Percentiles rank a stretch among this genome's conserved stretches.
These are phyloP conservation scores for Tylopilus felleus DNA, from an alignment of 768 basidiomycete species.

Conservation along the genomic window DNA sequence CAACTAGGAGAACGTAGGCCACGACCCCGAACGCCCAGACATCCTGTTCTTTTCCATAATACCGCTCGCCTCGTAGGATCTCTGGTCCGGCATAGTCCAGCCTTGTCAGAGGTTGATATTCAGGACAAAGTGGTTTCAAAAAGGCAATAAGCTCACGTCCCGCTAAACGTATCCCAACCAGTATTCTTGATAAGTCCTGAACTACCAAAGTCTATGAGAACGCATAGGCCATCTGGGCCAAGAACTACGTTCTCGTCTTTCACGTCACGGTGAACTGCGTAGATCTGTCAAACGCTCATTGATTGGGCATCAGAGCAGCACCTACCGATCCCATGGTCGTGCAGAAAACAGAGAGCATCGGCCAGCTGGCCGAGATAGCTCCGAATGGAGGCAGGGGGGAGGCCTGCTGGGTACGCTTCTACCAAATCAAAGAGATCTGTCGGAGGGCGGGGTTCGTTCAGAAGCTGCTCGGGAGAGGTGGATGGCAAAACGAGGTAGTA, in stretches of 20 bases:
- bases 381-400: conserved; percentile 69
- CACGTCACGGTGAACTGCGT: conserved; percentile 88
- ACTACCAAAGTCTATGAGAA: conserved; percentile 97
- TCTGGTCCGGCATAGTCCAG: conserved; percentile 96
- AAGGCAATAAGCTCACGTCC: conserved; percentile 64
- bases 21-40: conserved; percentile 99
- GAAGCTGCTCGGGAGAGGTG: conserved; percentile 55
- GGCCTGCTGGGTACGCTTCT: conserved; percentile 81
- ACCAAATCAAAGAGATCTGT: conserved; percentile 95
- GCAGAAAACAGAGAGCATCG: conserved; percentile 86
- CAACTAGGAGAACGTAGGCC: conserved; percentile 88
- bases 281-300: conserved; percentile 10
- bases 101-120: conserved; percentile 36
- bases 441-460: conserved; percentile 52
- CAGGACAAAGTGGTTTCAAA: conserved; percentile 2
- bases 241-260: conserved; percentile 97
- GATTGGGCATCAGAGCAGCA: background rate
- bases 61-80: conserved; percentile 91
- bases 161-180: conserved; percentile 91
- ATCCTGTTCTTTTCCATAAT: conserved; percentile 95
- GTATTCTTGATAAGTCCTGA: conserved; percentile 79
- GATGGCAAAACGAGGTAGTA: conserved; percentile 92
- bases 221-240: conserved; percentile 74
- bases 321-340: conserved; percentile 87
- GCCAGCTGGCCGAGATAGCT: conserved; percentile 92